Conservation (phyloP, 208 protist genomes). For the Angomonas ambiguus region DNA sequence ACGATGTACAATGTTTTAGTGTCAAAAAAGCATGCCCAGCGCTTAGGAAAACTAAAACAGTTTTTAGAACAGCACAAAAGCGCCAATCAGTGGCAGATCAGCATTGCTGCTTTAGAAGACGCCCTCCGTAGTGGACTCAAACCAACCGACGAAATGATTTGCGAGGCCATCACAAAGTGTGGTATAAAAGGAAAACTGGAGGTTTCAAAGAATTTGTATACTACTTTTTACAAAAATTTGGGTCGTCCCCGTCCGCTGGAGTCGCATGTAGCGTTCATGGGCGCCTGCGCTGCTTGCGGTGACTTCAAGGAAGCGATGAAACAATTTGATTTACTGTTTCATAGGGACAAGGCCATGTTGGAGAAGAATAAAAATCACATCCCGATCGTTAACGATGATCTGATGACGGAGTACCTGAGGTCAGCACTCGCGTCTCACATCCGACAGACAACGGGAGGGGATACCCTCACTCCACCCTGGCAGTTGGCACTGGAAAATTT, state of each 20-base stretch:
- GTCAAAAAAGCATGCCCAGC: conserved; percentile 24
- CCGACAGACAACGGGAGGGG: too few relatives aligned
- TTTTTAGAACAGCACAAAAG: conserved; percentile 51
- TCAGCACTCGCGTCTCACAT: conserved; percentile 32
- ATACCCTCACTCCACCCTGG: conserved; percentile 36
- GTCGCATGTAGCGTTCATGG: conserved; percentile 57
- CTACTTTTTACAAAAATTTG: conserved; percentile 33
- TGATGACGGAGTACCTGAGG: conserved; percentile 60
- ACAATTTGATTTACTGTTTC: conserved; percentile 31
- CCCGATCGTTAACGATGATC: conserved; percentile 51
- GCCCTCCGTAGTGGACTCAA: conserved; percentile 38
- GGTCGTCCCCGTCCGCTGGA: conserved; percentile 34
- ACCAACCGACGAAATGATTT: conserved; percentile 39
- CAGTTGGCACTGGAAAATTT: conserved; percentile 37
- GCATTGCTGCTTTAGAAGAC: conserved; percentile 42
- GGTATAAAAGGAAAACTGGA: conserved; percentile 34
- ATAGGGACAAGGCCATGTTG: conserved; percentile 25
- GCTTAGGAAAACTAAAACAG: conserved; percentile 30
- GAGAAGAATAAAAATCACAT: conserved; percentile 24
- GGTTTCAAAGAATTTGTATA: conserved; percentile 42
- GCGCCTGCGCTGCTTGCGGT: conserved; percentile 44
- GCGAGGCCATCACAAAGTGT: conserved; percentile 50
- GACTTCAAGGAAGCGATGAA: conserved; percentile 42
- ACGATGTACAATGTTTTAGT: conserved; percentile 35
- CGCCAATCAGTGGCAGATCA: conserved; percentile 50